Base-by-base conservation (phyloP, 352 stramenopile genomes). In the Phytopythium cucurbitacearum region DNA sequence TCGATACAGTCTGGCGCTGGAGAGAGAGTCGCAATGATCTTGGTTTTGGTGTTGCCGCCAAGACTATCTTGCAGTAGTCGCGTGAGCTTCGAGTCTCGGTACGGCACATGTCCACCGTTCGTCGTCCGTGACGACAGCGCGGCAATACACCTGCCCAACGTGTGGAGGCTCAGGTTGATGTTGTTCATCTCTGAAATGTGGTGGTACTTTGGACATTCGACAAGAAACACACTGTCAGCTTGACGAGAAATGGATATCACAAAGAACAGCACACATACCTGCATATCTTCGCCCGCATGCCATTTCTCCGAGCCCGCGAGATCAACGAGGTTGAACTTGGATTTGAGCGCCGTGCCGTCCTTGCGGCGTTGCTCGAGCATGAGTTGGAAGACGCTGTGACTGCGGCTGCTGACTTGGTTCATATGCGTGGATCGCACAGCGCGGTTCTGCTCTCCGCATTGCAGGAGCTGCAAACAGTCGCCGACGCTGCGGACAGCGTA, bases 321-420 rank as follows among this genome's bases (percentile, higher is more conserved):
- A 62, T 98, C 91, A n/a, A 98, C 91, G 5, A 97, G 69, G 68
- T 97, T 98, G 59, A 98, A 96, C 60, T 98, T 98, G 48, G 89
- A 94, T 48, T 91, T 91, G 48, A 97, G 64, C 16, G 89, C 51
- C 3, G 69, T 80, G 34, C 73, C 81, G 57, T 91, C 83, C 40
- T 72, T 76, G 15, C 69, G 78, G 36, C 76, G 70, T 51, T 89
- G 73, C 56, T 95, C 88, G 11, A 97, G 72, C 11, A 91, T 49
- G 0, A 97, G 51, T 51, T 96, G 87, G 48, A 97, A 94, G 3
- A 96, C 84, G 51, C 81, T 94, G 69, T 97, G 91, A 54, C 79
- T 94, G 6, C 91, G 87, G 51, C 74, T 94, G 67, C 81, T 95
- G 7, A 94, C 83, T 38, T 93, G 76, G 59, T 97, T 97, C 80